These are phyloP conservation scores for Leccinum rimulosum DNA, from an alignment of 768 basidiomycete species.

Conservation along the genomic window DNA sequence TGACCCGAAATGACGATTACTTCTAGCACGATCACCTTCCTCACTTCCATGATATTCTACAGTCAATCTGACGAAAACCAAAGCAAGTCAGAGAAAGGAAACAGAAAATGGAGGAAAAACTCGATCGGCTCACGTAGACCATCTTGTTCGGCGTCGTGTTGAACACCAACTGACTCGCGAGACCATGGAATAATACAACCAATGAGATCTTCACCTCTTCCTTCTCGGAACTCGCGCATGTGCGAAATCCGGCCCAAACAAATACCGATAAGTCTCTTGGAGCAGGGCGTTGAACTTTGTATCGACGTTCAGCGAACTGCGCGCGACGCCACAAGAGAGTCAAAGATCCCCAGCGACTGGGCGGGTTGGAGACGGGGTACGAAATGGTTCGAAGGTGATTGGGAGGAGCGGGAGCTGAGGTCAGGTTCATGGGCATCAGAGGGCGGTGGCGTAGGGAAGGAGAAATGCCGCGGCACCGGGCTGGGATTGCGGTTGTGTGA, in stretches of 20 bases:
- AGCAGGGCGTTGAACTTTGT: slow-evolving; percentile 52
- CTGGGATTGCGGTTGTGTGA: slow-evolving; percentile 16
- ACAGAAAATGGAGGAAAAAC: not conserved
- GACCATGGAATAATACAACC: slow-evolving; percentile 75
- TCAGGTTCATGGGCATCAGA: slow-evolving; percentile 16
- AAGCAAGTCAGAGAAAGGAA: slow-evolving; percentile 3
- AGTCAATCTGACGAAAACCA: not conserved
- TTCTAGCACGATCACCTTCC: slow-evolving; percentile 65
- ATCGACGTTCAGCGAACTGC: slow-evolving; percentile 12
- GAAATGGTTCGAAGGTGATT: slow-evolving; percentile 17
- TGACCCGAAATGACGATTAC: slow-evolving; percentile 69
- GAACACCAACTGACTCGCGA: slow-evolving; percentile 65
- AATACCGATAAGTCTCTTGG: no score
- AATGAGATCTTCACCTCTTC: slow-evolving; percentile 58
- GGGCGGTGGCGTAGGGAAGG: slow-evolving; percentile 23
- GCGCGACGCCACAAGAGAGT: slow-evolving; percentile 7
- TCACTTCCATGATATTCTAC: slow-evolving; percentile 58
- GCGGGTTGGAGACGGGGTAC: slow-evolving; percentile 20
- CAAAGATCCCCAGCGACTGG: not conserved
- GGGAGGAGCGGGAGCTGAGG: slow-evolving; percentile 27
- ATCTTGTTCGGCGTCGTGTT: slow-evolving; percentile 76
- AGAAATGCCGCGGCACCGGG: slow-evolving; percentile 2
- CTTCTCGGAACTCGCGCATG: not conserved
- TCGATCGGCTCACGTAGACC: slow-evolving; percentile 64
- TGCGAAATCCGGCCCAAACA: no score